A percentile compares a stretch with the other conserved stretches of the same genome.
These are phyloP conservation scores for Marasmius oreades DNA, from an alignment of 1,284 basidiomycete genomes.

Conservation along the genomic window DNA sequence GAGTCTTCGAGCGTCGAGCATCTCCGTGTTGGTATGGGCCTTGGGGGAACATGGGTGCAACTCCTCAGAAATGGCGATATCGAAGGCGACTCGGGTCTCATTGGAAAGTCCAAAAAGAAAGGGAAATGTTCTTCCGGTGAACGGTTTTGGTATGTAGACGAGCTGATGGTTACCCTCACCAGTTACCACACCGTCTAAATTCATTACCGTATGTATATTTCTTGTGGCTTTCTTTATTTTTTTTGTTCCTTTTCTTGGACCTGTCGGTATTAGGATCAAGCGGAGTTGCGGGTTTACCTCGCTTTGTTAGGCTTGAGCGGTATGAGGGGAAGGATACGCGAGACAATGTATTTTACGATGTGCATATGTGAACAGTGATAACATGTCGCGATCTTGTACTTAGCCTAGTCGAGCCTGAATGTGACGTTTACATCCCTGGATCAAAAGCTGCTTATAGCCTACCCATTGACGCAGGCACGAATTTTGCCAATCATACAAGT, in stretches of 20 bases:
- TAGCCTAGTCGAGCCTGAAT: too few species aligned
- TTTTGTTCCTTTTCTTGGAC: neutral
- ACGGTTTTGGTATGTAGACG: constrained; percentile 43
- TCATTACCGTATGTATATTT: neutral
- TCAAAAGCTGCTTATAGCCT: too few species aligned
- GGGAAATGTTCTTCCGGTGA: constrained; percentile 28
- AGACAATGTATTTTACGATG: neutral
- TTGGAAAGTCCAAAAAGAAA: constrained; percentile 29
- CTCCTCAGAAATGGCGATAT: constrained; percentile 37
- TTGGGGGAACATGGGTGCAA: constrained; percentile 62
- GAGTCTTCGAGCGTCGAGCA: constrained; percentile 39
- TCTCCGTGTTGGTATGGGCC: constrained; percentile 48
- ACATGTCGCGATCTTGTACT: too few species aligned
- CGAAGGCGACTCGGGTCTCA: constrained; percentile 2
- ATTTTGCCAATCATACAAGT: neutral
- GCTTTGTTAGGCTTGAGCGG: neutral
- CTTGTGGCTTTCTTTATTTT: neutral
- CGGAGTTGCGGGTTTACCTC: neutral
- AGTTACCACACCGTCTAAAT: constrained; percentile 24
- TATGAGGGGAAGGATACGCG: neutral
- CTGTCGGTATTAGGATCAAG: neutral
- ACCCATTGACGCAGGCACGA: too few species aligned
- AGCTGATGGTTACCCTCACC: constrained; percentile 29
- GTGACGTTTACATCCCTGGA: too few species aligned
- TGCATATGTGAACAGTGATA: neutral